Evolutionary conservation across 495 filamentous ascomycete species (phyloP).

Genomic region (Gamarada debralockiae): DNA sequence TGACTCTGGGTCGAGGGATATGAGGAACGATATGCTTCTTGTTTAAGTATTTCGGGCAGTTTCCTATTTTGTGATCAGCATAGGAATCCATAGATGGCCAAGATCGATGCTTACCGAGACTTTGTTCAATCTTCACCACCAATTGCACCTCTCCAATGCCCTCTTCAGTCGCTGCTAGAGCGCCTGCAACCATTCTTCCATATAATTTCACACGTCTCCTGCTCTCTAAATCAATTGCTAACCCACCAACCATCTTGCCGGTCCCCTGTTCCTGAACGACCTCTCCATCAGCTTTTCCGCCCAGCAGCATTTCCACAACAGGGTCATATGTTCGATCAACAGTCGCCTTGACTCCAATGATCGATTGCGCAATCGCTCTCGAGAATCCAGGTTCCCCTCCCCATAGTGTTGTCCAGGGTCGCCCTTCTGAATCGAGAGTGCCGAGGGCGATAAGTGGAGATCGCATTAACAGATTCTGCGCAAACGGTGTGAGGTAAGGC

Average conservation of each 20-base stretch:
- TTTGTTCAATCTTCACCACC: slow-evolving; percentile 61
- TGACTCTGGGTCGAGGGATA: slow-evolving; percentile 45
- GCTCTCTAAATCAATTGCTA: slow-evolving; percentile 64
- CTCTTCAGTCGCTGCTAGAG: slow-evolving; percentile 31
- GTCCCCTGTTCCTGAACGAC: slow-evolving; percentile 31
- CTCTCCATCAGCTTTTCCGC: slow-evolving; percentile 34
- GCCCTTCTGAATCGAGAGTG: slow-evolving; percentile 54
- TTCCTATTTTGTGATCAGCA: too few species aligned
- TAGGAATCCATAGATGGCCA: too few species aligned
- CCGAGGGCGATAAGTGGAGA: slow-evolving; percentile 70
- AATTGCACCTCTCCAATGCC: slow-evolving; percentile 56
- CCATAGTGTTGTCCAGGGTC: slow-evolving; percentile 73
- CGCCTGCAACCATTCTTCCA: slow-evolving; percentile 59
- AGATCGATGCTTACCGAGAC: slow-evolving; percentile 37
- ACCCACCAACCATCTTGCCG: slow-evolving; percentile 48
- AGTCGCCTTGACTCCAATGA: slow-evolving; percentile 55
- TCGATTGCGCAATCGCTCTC: slow-evolving; percentile 46
- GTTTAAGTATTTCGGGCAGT: slow-evolving; percentile 85
- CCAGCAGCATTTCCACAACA: slow-evolving; percentile 52
- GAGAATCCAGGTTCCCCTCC: slow-evolving; percentile 68
- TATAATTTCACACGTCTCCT: slow-evolving; percentile 64
- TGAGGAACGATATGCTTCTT: slow-evolving; percentile 58
- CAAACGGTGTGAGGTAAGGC: slow-evolving; percentile 16
- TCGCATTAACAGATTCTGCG: slow-evolving; percentile 43
- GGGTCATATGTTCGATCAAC: slow-evolving; percentile 62